Evolutionary conservation across 2,329 filamentous ascomycete genomes (phyloP), one percentile per base, ranked within the genome.

Genomic region (Xylaria sp.): DNA sequence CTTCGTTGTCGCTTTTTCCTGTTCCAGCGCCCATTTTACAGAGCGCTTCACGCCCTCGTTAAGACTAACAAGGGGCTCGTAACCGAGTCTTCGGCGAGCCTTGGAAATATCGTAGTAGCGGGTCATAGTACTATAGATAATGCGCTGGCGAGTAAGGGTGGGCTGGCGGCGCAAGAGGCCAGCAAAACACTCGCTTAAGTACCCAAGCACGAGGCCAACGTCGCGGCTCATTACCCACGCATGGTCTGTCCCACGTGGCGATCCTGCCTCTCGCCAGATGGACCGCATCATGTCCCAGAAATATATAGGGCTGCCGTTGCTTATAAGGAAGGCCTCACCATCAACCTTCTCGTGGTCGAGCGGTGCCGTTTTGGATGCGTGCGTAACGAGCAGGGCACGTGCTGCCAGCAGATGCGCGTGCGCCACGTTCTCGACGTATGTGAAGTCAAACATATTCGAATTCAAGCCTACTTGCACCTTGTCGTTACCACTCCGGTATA

Each of bases 271-370:
- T 71, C 82, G 82, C 93, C 93, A 98, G 56, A 97, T 86, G 46
- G 90, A 89, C 48, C 93, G 87, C 67, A 92, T 89, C 78, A 97
- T 92, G 80, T 97, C 93, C 89, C 96, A 97, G 81, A 97, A 97
- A 79, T 95, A 95, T 23, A 97, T 85, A 5, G 95, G 95, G 74
- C 89, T 85, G 80, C 94, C 93, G 80, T 98, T 98, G 66, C 93
- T 96, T 77, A 98, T 88, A 82, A 97, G 90, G 83, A 98, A 95
- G 59, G 90, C 90, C 79, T 97, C 90, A 67, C 95, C 96, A 78
- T 94, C 92, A 59, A 94, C 89, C 67, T 86, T 86, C 82, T 93
- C 91, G 80, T 89, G 82, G 80, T 92, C 89, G 44, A 93, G 85
- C n/a, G 89, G 89, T 0, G 85, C 53, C 31, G 70, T 84, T 23